Conservation (phyloP, 1,284 basidiomycete species). For the Pseudozyma hubeiensis region DNA sequence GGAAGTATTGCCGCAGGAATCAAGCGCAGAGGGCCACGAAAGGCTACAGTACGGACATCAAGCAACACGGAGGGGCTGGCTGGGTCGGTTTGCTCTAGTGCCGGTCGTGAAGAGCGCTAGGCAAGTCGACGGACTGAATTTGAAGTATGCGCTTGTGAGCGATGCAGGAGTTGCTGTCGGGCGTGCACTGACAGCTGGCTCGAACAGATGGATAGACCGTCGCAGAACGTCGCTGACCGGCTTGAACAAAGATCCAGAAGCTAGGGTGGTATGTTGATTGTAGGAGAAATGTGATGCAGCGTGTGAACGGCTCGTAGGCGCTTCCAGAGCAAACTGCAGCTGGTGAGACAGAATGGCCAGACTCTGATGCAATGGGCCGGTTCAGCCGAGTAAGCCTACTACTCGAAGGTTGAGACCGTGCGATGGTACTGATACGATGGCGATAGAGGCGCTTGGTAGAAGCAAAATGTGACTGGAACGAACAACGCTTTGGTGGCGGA, state of each 20-base stretch:
- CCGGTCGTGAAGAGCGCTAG: too few species aligned
- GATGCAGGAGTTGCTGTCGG: background rate
- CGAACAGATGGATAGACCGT: background rate
- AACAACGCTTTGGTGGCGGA: background rate
- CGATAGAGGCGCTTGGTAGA: background rate
- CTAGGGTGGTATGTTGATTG: too few species aligned
- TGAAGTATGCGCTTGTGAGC: background rate
- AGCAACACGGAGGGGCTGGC: conserved; percentile 1
- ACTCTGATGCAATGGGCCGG: background rate
- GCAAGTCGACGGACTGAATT: too few species aligned
- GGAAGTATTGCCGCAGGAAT: background rate
- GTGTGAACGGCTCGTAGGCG: too few species aligned
- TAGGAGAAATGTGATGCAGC: too few species aligned
- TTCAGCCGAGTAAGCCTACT: too few species aligned
- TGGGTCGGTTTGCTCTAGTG: too few species aligned
- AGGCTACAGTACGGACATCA: conserved; percentile 7
- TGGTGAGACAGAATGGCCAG: background rate
- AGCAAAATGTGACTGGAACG: background rate
- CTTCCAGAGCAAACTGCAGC: background rate
- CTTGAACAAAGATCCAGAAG: background rate
- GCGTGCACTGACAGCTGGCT: background rate
- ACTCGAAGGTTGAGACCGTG: too few species aligned
- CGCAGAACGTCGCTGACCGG: too few species aligned
- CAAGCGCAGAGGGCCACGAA: conserved; percentile 5
- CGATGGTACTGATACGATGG: too few species aligned